Evolutionary conservation across 805 yeast genomes (phyloP).

Genomic region (Lachancea sp.): DNA sequence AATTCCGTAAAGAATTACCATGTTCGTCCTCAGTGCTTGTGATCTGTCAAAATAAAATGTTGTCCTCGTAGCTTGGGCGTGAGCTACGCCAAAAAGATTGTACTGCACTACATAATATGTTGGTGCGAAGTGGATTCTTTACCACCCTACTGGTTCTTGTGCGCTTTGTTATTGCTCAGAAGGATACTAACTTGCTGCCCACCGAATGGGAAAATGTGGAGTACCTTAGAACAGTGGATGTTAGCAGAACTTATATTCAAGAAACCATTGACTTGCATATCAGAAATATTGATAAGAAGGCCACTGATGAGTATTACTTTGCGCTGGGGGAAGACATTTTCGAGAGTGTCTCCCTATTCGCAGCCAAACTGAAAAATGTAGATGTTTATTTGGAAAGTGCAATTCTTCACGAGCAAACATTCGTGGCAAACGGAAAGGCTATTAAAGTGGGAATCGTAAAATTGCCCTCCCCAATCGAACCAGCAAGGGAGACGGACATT

Average conservation of each 20-base stretch:
- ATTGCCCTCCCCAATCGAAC: conserved; percentile 62
- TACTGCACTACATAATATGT: not conserved
- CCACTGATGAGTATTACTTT: conserved; percentile 50
- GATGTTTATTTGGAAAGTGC: conserved; percentile 25
- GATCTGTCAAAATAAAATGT: too few relatives aligned
- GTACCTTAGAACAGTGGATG: conserved; percentile 53
- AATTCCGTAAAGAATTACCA: too few relatives aligned
- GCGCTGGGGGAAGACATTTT: conserved; percentile 47
- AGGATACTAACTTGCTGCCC: conserved; percentile 7
- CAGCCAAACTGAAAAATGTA: conserved; percentile 33
- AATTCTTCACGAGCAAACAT: conserved; percentile 22
- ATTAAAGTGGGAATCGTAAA: conserved; percentile 41
- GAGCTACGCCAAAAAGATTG: not conserved
- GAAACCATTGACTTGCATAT: conserved; percentile 53
- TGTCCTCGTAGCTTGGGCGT: too few relatives aligned
- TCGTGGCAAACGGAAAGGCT: conserved; percentile 22
- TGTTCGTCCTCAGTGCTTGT: too few relatives aligned
- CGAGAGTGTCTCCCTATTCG: conserved; percentile 40
- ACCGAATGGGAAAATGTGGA: conserved; percentile 48
- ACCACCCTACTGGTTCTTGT: not conserved
- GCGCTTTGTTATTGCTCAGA: not conserved
- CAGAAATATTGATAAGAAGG: conserved; percentile 50
- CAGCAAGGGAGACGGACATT: conserved; percentile 48
- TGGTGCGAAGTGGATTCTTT: not conserved
- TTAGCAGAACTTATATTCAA: conserved; percentile 57